phyloP scores from a whole-genome alignment of 441 rosid genomes.

The Mallotus repandus region DNA sequence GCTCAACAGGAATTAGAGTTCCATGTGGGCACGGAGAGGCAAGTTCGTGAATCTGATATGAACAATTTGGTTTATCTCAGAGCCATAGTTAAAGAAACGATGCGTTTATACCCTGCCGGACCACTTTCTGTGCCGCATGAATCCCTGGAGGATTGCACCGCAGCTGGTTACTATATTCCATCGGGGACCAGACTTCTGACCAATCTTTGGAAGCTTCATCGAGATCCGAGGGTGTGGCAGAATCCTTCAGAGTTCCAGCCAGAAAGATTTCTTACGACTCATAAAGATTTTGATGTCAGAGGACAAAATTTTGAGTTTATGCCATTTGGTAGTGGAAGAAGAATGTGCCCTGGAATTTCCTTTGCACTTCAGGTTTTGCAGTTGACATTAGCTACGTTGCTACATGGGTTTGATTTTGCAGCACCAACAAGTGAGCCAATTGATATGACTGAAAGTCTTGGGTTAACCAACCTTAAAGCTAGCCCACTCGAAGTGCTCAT shows the following conservation, averaged over 20 bases:
- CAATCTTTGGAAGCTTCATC: conserved; percentile 27
- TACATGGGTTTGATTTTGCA: conserved; percentile 40
- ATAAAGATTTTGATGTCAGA: conserved; percentile 27
- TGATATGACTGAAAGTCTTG: conserved; percentile 43
- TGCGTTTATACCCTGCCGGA: no score
- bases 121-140: no score
- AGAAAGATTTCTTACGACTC: conserved; percentile 40
- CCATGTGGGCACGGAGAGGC: no score
- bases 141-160: no score
- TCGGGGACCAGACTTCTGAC: conserved; percentile 46
- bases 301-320: conserved; percentile 34
- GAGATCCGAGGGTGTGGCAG: no score
- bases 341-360: not conserved
- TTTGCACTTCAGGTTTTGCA: conserved; percentile 31
- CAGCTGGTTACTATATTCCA: not conserved
- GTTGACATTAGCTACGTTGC: conserved; percentile 32
- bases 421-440: not conserved
- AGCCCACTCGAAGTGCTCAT: conserved; percentile 39
- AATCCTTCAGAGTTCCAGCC: conserved; percentile 16
- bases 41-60: no score
- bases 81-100: no score
- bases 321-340: conserved; percentile 43
- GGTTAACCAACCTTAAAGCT: conserved; percentile 41
- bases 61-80: no score
- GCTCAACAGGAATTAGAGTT: no score